phyloP scores from a whole-genome alignment of 176 grass and related monocot genomes.

The Oryza coarctata region DNA sequence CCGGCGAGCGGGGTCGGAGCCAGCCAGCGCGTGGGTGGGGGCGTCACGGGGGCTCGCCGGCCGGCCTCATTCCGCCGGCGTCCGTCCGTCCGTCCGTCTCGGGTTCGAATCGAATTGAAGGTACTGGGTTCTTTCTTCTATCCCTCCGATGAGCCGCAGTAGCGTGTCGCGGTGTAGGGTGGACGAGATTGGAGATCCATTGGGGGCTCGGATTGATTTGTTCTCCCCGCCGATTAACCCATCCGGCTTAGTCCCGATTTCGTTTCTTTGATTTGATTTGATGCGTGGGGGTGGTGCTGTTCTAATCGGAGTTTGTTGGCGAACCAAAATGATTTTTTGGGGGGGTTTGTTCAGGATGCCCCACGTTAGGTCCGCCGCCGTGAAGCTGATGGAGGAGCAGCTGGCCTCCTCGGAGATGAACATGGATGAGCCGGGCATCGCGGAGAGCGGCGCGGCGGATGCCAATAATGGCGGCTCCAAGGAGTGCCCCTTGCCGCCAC shows the following conservation, averaged over 20 bases:
- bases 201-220: background rate
- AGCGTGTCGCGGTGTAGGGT: background rate
- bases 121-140: background rate
- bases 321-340: background rate
- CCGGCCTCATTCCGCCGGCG: no score
- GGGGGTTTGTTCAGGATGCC: background rate
- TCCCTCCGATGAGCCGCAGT: background rate
- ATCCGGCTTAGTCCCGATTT: background rate
- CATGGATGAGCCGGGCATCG: constrained; percentile 48
- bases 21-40: background rate
- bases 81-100: background rate
- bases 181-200: background rate
- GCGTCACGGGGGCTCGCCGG: background rate
- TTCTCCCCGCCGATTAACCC: background rate
- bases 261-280: background rate
- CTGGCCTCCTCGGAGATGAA: constrained; percentile 50
- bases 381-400: constrained; percentile 34
- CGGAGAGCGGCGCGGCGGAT: constrained; percentile 33
- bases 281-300: background rate
- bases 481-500: constrained; percentile 37
- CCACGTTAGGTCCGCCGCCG: background rate
- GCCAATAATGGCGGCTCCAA: constrained; percentile 55
- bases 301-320: background rate
- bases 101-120: background rate
- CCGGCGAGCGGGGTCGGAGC: background rate